Evolutionary conservation across 495 filamentous ascomycete species (phyloP).

Genomic region (Symbiotaphrina buchneri): DNA sequence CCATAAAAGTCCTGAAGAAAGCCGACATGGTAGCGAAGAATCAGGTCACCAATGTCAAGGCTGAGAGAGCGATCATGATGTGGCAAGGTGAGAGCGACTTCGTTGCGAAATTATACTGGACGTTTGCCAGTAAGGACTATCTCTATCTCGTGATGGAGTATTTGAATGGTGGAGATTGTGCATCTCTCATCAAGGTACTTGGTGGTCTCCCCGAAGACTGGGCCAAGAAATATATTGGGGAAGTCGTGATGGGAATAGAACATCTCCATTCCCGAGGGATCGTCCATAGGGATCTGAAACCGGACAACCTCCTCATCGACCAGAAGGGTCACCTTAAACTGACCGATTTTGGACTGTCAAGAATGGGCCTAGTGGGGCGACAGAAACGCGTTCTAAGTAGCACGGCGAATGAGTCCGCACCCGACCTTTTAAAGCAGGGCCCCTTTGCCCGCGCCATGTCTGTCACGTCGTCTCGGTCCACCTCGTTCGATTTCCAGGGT

Average conservation of each 20-base stretch:
- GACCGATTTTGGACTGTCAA: conserved; percentile 90
- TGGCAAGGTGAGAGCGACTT: conserved; percentile 99
- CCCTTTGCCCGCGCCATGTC: conserved; percentile 73
- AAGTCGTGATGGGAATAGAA: conserved; percentile 87
- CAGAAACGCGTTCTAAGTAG: conserved; percentile 82
- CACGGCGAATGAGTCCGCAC: conserved; percentile 50
- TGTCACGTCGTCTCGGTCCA: conserved; percentile 79
- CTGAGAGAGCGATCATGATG: conserved; percentile 99
- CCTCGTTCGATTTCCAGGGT: conserved; percentile 79
- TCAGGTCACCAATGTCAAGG: conserved; percentile 96
- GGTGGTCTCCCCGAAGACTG: conserved; percentile 86
- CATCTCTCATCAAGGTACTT: conserved; percentile 83
- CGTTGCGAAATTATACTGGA: conserved; percentile 97
- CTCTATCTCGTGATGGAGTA: conserved; percentile 99
- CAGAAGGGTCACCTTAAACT: conserved; percentile 91
- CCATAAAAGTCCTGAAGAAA: conserved; percentile 95
- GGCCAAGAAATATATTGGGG: conserved; percentile 89
- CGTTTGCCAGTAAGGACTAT: conserved; percentile 97
- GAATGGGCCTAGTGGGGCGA: conserved; percentile 90
- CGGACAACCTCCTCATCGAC: conserved; percentile 92
- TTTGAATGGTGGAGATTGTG: conserved; percentile 91
- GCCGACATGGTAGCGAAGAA: conserved; percentile 99
- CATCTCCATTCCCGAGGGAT: conserved; percentile 88
- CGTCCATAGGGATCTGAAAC: conserved; percentile 90
- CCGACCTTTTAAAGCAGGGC: conserved; percentile 79